Evolutionary conservation across 805 yeast species (phyloP).

Genomic region (Sungouiozyma intestinalis): DNA sequence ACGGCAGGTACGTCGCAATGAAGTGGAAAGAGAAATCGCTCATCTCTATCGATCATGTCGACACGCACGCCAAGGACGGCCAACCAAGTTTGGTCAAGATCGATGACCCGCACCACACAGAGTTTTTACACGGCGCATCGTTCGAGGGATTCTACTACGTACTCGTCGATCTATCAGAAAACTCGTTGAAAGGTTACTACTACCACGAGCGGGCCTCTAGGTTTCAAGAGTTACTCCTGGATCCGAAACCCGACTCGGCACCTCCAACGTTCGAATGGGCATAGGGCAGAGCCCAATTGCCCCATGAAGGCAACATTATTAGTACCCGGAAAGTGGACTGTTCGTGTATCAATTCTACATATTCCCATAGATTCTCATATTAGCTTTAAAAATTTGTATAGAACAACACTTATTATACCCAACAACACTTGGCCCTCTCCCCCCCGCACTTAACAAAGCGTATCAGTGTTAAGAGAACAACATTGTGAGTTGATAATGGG

Average conservation of each 20-base stretch:
- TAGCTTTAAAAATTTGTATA: no score
- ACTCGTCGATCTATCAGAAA: constrained; percentile 63
- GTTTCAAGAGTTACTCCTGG: constrained; percentile 57
- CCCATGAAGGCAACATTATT: no score
- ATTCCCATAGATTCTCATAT: no score
- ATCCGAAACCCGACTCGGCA: constrained; percentile 5
- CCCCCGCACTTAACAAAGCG: no score
- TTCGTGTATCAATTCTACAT: no score
- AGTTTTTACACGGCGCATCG: constrained; percentile 49
- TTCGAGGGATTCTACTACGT: constrained; percentile 86
- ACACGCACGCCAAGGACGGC: background rate
- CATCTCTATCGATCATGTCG: constrained; percentile 36
- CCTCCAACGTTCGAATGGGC: background rate
- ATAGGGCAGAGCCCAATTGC: no score
- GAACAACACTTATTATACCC: no score
- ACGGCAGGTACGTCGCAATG: constrained; percentile 56
- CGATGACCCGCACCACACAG: constrained; percentile 41
- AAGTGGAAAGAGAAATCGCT: constrained; percentile 86
- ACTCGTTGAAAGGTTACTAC: constrained; percentile 66
- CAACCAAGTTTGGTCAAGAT: background rate
- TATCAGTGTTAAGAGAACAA: no score
- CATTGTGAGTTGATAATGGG: no score
- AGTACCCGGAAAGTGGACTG: no score
- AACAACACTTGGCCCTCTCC: no score
- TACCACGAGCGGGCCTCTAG: constrained; percentile 65